phyloP scores from a whole-genome alignment of 345 rosid genomes.

The Eucalyptus polybractea region DNA sequence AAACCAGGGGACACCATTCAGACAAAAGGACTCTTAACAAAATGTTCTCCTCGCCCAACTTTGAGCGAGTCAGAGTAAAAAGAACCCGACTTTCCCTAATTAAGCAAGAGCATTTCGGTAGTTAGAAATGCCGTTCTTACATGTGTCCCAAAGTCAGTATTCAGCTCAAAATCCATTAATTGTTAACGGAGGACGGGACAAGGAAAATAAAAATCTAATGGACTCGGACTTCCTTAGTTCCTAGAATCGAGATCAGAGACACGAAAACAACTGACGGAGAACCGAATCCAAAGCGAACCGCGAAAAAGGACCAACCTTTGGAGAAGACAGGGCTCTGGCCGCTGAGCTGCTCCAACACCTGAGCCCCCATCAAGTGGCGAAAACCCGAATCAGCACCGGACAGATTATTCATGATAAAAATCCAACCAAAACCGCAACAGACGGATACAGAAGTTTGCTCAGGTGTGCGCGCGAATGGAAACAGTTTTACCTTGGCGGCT shows the following conservation, averaged over 20 bases:
- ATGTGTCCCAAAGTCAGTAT: not conserved
- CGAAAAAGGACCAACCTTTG: conserved; percentile 26
- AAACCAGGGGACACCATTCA: not conserved
- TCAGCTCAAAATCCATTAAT: not conserved
- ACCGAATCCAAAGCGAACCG: not conserved
- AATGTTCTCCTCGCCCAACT: not conserved
- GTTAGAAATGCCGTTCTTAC: not conserved
- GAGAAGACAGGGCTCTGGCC: conserved; percentile 85
- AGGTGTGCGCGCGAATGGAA: not conserved
- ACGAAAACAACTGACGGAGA: not conserved
- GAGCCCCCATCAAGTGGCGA: not conserved
- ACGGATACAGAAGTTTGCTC: not conserved
- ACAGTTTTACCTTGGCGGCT: conserved; percentile 52
- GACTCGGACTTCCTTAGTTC: not conserved
- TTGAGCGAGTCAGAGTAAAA: not conserved
- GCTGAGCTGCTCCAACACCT: conserved; percentile 88
- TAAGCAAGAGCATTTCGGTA: not conserved
- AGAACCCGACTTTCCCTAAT: not conserved
- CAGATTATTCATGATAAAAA: not conserved
- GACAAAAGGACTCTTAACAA: not conserved
- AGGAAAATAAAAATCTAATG: not conserved
- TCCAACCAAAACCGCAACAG: not conserved
- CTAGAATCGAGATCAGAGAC: not conserved
- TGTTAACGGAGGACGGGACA: not conserved
- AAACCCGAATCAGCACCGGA: not conserved